A percentile compares a stretch with the other conserved stretches of the same genome.
These are phyloP conservation scores for Penicillium sp. DNA, from an alignment of 2,329 filamentous ascomycete genomes.

Conservation along the genomic window DNA sequence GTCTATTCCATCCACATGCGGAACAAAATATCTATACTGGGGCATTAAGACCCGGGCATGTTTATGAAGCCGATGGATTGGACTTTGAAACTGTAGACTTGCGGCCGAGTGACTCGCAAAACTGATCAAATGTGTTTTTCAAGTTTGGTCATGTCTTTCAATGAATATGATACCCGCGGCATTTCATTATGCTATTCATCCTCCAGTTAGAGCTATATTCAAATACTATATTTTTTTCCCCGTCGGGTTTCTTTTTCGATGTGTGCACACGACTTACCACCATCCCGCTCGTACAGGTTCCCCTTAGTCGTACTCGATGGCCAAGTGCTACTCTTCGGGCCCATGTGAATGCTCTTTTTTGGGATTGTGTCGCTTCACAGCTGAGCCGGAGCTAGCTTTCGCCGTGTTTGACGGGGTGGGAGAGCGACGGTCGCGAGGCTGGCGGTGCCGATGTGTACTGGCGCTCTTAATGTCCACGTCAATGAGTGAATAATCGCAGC, in stretches of 20 bases:
- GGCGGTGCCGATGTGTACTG: background rate
- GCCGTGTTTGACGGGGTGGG: constrained; percentile 17
- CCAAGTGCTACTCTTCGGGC: background rate
- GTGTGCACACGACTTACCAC: background rate
- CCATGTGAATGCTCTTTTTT: constrained; percentile 7
- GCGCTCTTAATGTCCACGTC: background rate
- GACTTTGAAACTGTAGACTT: constrained; percentile 69
- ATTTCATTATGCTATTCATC: background rate
- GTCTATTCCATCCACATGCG: constrained; percentile 78
- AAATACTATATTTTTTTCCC: background rate
- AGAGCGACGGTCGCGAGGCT: constrained; percentile 11
- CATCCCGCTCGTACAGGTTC: background rate
- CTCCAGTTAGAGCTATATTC: background rate
- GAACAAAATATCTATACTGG: constrained; percentile 74
- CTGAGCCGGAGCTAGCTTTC: constrained; percentile 15
- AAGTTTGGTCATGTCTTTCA: constrained; percentile 6
- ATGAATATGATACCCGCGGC: constrained; percentile 21
- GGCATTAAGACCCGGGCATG: constrained; percentile 68
- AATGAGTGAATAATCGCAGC: background rate
- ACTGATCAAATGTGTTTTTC: constrained; percentile 4
- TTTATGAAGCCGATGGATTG: constrained; percentile 65
- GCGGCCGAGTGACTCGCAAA: constrained; percentile 27
- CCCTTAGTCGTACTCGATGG: background rate
- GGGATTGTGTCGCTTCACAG: constrained; percentile 14
- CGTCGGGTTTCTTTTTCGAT: background rate